These are phyloP conservation scores for Trametes pubescens DNA, from an alignment of 1,284 basidiomycete species.

Conservation along the genomic window DNA sequence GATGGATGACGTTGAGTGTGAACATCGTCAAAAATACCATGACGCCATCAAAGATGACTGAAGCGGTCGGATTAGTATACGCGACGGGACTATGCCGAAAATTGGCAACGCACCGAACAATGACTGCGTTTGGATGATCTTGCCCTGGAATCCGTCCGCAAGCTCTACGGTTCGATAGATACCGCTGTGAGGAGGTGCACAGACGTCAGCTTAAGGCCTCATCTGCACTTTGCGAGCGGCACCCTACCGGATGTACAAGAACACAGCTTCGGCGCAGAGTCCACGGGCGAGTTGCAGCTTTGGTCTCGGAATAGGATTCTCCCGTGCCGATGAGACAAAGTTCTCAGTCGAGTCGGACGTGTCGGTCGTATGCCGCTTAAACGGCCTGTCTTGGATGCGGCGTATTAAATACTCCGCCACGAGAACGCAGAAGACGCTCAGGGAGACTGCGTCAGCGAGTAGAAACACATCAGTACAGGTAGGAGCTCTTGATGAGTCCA, in stretches of 20 bases:
- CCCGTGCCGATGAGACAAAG: not conserved
- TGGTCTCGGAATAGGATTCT: constrained; percentile 19
- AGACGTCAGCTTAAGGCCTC: not conserved
- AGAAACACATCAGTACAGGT: not conserved
- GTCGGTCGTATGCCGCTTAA: constrained; percentile 26
- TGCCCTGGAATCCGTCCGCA: constrained; percentile 57
- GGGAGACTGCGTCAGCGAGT: constrained; percentile 40
- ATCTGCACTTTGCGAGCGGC: not conserved
- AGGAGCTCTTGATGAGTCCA: not conserved
- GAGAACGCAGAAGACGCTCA: constrained; percentile 48
- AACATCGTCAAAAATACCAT: constrained; percentile 65
- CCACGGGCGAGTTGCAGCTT: constrained; percentile 44
- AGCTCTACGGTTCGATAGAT: constrained; percentile 60
- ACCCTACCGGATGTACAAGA: constrained; percentile 47
- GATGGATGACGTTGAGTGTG: constrained; percentile 61
- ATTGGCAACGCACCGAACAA: constrained; percentile 54
- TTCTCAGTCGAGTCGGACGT: not conserved
- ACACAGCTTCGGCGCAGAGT: constrained; percentile 42
- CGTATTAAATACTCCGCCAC: constrained; percentile 52
- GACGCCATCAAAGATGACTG: constrained; percentile 64
- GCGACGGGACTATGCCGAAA: not conserved
- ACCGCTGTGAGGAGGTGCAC: constrained; percentile 38
- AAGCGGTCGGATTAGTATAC: not conserved
- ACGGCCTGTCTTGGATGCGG: constrained; percentile 47
- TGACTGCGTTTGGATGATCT: constrained; percentile 56